Percentiles rank a stretch among this genome's conserved stretches.
Evolutionary conservation across 805 yeast genomes (phyloP).

Genomic region (Lipomyces spencermartinsiae): DNA sequence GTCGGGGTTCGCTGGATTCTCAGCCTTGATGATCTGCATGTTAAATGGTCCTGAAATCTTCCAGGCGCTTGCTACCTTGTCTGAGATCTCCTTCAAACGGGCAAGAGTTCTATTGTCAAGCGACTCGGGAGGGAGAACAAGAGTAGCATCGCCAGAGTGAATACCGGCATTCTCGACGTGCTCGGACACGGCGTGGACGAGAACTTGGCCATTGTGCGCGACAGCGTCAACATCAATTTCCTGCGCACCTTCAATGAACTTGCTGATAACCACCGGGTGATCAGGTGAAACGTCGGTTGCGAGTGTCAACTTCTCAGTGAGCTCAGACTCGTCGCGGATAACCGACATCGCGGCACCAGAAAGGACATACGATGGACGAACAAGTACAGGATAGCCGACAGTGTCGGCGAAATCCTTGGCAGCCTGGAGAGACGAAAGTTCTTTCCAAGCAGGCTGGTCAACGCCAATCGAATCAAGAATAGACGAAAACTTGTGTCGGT

Average conservation of each 20-base stretch:
- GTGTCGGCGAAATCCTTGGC: slow-evolving; percentile 84
- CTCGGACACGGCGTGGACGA: slow-evolving; percentile 95
- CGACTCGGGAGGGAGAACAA: slow-evolving; percentile 88
- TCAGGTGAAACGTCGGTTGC: slow-evolving; percentile 95
- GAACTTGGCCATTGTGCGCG: slow-evolving; percentile 83
- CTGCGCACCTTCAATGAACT: slow-evolving; percentile 93
- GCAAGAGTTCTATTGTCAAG: slow-evolving; percentile 68
- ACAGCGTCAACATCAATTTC: slow-evolving; percentile 98
- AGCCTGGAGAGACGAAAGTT: slow-evolving; percentile 81
- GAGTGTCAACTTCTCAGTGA: slow-evolving; percentile 78
- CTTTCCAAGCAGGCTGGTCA: slow-evolving; percentile 98
- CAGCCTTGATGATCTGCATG: slow-evolving; percentile 92
- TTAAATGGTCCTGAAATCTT: slow-evolving; percentile 97
- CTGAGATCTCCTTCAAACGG: slow-evolving; percentile 86
- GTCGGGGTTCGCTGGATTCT: slow-evolving; percentile 62
- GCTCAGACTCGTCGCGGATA: slow-evolving; percentile 76
- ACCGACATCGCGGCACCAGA: slow-evolving; percentile 99
- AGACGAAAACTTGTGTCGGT: slow-evolving; percentile 95
- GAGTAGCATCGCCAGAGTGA: slow-evolving; percentile 98
- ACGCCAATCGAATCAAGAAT: slow-evolving; percentile 90
- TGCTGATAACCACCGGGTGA: slow-evolving; percentile 96
- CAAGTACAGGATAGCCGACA: slow-evolving; percentile 94
- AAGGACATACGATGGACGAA: slow-evolving; percentile 95
- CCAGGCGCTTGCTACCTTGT: slow-evolving; percentile 92
- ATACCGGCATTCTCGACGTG: slow-evolving; percentile 99